Conservation (phyloP, 2,329 filamentous ascomycete species). For the Hypoxylon sp. region DNA sequence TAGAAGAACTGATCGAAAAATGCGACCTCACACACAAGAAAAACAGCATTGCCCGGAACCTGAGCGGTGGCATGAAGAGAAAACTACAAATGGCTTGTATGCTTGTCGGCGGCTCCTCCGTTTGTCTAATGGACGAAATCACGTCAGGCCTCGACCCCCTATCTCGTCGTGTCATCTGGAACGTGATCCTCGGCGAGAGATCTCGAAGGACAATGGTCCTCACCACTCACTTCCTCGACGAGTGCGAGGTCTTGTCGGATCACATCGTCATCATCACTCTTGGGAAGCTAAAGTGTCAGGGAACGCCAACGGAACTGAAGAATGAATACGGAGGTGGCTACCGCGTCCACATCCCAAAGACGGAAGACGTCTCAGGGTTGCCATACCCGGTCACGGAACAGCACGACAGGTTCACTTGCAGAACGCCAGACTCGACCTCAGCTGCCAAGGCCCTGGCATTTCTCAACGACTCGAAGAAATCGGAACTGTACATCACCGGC, state of each 20-base stretch:
- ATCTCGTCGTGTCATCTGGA: slow-evolving; percentile 56
- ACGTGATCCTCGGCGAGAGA: slow-evolving; percentile 40
- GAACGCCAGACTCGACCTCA: slow-evolving; percentile 60
- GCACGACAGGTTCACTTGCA: slow-evolving; percentile 64
- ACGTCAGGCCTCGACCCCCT: slow-evolving; percentile 77
- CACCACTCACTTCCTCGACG: slow-evolving; percentile 44
- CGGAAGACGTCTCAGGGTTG: slow-evolving; percentile 33
- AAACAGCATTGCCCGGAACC: slow-evolving; percentile 65
- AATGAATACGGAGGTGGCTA: slow-evolving; percentile 44
- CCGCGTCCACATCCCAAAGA: slow-evolving; percentile 41
- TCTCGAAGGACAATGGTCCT: slow-evolving; percentile 40
- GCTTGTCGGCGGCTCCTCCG: slow-evolving; percentile 75
- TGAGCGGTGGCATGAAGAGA: slow-evolving; percentile 79
- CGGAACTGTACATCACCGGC: slow-evolving; percentile 68
- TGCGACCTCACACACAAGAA: slow-evolving; percentile 73
- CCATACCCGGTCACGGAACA: slow-evolving; percentile 35
- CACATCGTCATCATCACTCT: slow-evolving; percentile 41
- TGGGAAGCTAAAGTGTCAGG: slow-evolving; percentile 42
- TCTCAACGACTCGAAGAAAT: slow-evolving; percentile 61
- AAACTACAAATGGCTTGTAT: slow-evolving; percentile 81
- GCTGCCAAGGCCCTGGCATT: slow-evolving; percentile 62
- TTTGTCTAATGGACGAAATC: slow-evolving; percentile 77
- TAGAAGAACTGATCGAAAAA: slow-evolving; percentile 61
- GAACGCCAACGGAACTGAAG: slow-evolving; percentile 43
- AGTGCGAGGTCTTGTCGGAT: slow-evolving; percentile 41